Conservation (phyloP, 805 yeast genomes). For the Hanseniaspora mollemarum region DNA sequence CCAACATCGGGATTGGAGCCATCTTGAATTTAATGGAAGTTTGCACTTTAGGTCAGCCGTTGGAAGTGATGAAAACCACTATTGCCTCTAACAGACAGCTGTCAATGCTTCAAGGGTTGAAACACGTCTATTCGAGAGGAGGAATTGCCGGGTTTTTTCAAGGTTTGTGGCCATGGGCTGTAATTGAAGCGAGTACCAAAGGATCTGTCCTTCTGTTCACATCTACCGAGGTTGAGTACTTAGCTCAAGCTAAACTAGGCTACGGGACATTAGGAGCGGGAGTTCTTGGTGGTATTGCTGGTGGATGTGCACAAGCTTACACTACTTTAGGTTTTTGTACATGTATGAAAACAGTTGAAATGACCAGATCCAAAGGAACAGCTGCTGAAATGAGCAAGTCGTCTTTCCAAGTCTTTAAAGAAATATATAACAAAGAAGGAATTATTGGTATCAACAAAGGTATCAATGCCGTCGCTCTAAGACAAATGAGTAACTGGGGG, state of each 20-base stretch:
- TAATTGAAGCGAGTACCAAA: conserved; percentile 98
- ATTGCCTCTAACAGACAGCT: conserved; percentile 92
- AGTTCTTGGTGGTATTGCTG: conserved; percentile 88
- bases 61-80: conserved; percentile 91
- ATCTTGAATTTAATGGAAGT: conserved; percentile 86
- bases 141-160: conserved; percentile 89
- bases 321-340: conserved; percentile 97
- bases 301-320: conserved; percentile 95
- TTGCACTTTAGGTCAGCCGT: conserved; percentile 90
- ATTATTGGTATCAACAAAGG: conserved; percentile 92
- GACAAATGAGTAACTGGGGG: conserved; percentile 99
- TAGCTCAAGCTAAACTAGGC: conserved; percentile 47
- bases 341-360: conserved; percentile 97
- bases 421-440: conserved; percentile 76
- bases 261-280: conserved; percentile 68
- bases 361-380: conserved; percentile 76
- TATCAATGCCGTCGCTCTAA: conserved; percentile 96
- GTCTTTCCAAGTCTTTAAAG: conserved; percentile 75
- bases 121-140: conserved; percentile 83
- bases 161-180: conserved; percentile 98
- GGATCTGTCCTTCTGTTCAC: conserved; percentile 93
- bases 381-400: conserved; percentile 49
- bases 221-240: conserved; percentile 82
- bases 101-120: conserved; percentile 53
- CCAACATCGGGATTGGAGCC: conserved; percentile 87